Percentiles rank a stretch among this genome's conserved stretches.
phyloP scores from a whole-genome alignment of 305 asterid genomes.

The Ilex paraguariensis region DNA sequence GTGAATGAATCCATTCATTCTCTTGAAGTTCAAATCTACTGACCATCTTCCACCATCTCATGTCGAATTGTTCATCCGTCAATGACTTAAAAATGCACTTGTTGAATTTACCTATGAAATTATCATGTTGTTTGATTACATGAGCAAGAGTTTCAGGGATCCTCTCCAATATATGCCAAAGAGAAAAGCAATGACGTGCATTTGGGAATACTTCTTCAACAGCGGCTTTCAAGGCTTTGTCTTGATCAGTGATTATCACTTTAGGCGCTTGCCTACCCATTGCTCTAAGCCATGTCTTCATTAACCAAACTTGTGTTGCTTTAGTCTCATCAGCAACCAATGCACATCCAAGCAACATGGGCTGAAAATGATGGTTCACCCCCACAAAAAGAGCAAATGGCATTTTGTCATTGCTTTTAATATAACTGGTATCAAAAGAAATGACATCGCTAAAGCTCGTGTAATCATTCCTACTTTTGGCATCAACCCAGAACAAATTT shows the following conservation, averaged over 20 bases:
- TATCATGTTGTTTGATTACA: slow-evolving; percentile 56
- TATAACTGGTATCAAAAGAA: slow-evolving; percentile 66
- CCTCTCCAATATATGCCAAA: slow-evolving; percentile 80
- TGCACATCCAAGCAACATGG: slow-evolving; percentile 22
- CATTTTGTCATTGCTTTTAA: slow-evolving; percentile 69
- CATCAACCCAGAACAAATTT: slow-evolving; percentile 92
- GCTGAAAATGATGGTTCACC: slow-evolving; percentile 93
- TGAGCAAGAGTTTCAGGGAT: slow-evolving; percentile 65
- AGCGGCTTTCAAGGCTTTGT: slow-evolving; percentile 55
- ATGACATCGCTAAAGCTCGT: slow-evolving; percentile 67
- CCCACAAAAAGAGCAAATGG: slow-evolving; percentile 80
- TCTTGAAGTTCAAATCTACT: slow-evolving; percentile 19
- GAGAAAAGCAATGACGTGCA: slow-evolving; percentile 71
- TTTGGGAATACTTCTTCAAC: slow-evolving; percentile 63
- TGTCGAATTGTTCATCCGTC: no score
- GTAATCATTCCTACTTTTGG: slow-evolving; percentile 80
- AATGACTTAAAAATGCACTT: no score
- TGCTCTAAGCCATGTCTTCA: slow-evolving; percentile 30
- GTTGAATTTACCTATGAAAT: slow-evolving; percentile 49
- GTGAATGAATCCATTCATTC: slow-evolving; percentile 68
- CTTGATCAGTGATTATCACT: slow-evolving; percentile 77
- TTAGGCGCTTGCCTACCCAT: slow-evolving; percentile 77
- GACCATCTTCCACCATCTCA: no score
- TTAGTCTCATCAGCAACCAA: slow-evolving; percentile 64
- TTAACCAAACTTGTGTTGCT: slow-evolving; percentile 74